A percentile compares a stretch with the other conserved stretches of the same genome.
Evolutionary conservation across 768 basidiomycete species (phyloP).

Genomic region (Rhizopogon vulgaris): DNA sequence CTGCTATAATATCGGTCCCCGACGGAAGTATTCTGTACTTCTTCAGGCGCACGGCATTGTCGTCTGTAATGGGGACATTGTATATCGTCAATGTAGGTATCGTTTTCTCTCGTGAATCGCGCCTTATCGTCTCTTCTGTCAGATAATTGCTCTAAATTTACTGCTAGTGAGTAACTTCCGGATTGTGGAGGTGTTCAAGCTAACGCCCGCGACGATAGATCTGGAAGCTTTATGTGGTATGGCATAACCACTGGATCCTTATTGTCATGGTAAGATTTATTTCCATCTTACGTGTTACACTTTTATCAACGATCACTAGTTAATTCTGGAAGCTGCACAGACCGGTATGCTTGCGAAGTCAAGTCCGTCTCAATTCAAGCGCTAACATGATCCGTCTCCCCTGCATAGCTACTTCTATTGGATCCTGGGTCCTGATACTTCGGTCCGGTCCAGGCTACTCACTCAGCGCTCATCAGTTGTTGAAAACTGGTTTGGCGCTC

Average conservation of each 20-base stretch:
- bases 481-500: background rate
- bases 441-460: background rate
- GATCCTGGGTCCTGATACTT: background rate
- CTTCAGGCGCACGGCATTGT: background rate
- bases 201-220: background rate
- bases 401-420: background rate
- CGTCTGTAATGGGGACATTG: background rate
- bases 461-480: background rate
- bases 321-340: background rate
- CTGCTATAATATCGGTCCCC: background rate
- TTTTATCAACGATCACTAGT: background rate
- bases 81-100: conserved; percentile 3
- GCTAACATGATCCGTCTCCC: background rate
- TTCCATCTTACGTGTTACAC: background rate
- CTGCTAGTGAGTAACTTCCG: background rate
- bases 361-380: background rate
- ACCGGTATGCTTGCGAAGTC: background rate
- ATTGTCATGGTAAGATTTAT: background rate
- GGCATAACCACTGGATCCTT: background rate
- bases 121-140: background rate
- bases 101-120: background rate
- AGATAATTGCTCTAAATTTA: conserved; percentile 1
- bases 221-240: conserved; percentile 3
- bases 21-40: background rate
- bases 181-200: background rate